Percentiles rank a stretch among this genome's conserved stretches.
Evolutionary conservation across 106 monocot genomes (phyloP).

Genomic region (Phalaenopsis equestris): DNA sequence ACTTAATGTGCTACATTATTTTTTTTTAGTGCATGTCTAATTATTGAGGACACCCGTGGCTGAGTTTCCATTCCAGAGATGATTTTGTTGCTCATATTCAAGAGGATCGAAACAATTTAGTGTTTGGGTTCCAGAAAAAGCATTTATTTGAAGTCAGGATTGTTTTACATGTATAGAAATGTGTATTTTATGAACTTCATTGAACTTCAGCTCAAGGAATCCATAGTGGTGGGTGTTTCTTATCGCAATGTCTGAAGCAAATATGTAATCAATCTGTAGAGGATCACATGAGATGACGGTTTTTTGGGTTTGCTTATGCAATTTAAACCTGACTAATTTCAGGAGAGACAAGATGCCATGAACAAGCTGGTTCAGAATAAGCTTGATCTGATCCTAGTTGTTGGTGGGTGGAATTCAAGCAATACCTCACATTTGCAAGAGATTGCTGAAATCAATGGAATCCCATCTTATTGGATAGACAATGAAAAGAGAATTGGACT

Average conservation of each 20-base stretch:
- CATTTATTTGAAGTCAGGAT: too few relatives aligned
- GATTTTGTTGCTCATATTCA: too few relatives aligned
- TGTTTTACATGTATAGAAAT: too few relatives aligned
- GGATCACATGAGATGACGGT: neutral
- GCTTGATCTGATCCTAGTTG: slow-evolving; percentile 82
- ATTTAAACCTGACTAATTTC: slow-evolving; percentile 2
- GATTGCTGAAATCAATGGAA: slow-evolving; percentile 78
- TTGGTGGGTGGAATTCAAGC: slow-evolving; percentile 99
- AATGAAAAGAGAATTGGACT: slow-evolving; percentile 90
- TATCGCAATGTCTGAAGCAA: neutral
- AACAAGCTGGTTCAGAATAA: slow-evolving; percentile 91
- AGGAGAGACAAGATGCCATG: slow-evolving; percentile 99
- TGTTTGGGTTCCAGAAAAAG: too few relatives aligned
- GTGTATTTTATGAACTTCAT: too few relatives aligned
- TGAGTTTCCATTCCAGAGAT: too few relatives aligned
- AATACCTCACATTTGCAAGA: slow-evolving; percentile 99
- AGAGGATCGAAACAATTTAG: too few relatives aligned
- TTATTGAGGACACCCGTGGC: too few relatives aligned
- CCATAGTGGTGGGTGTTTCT: too few relatives aligned
- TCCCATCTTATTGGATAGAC: slow-evolving; percentile 97
- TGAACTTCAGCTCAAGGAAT: too few relatives aligned
- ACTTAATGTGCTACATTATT: too few relatives aligned
- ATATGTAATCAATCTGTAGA: neutral
- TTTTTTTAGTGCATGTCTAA: too few relatives aligned
- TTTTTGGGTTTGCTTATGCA: neutral